phyloP scores from a whole-genome alignment of 257 asterid species.

The Fraxinus quadrangulata region DNA sequence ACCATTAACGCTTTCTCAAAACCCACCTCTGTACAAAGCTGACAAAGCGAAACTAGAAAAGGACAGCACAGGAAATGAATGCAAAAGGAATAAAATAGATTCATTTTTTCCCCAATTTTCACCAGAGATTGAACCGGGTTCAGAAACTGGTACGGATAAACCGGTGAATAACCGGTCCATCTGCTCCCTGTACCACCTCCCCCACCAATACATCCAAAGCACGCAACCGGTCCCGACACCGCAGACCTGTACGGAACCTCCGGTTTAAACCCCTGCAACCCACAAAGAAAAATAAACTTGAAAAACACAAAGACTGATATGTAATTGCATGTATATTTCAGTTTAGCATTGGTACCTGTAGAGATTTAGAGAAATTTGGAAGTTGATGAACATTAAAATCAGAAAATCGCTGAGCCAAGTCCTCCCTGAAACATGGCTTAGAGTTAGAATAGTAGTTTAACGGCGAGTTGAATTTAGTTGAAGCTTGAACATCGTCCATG shows the following conservation, averaged over 20 bases:
- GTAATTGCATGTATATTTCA: neutral
- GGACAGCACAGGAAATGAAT: slow-evolving; percentile 6
- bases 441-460: neutral
- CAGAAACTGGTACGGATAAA: slow-evolving; percentile 1
- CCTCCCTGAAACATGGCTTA: slow-evolving; percentile 10
- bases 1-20: slow-evolving; percentile 6
- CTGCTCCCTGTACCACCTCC: slow-evolving; percentile 3
- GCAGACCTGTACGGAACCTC: slow-evolving; percentile 7
- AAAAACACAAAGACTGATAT: neutral
- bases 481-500: slow-evolving; percentile 24
- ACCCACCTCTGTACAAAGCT: slow-evolving; percentile 8
- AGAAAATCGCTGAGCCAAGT: slow-evolving; percentile 10
- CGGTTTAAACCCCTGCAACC: slow-evolving; percentile 14
- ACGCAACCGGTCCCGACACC: neutral
- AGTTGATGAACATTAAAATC: neutral
- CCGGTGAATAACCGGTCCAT: slow-evolving; percentile 10
- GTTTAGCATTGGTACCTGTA: slow-evolving; percentile 26
- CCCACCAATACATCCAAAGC: slow-evolving; percentile 7
- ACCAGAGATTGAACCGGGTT: slow-evolving; percentile 31
- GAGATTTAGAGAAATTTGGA: slow-evolving; percentile 2
- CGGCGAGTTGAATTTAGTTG: slow-evolving; percentile 1
- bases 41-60: slow-evolving; percentile 13
- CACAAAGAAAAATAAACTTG: neutral
- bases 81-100: slow-evolving; percentile 11
- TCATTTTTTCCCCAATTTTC: neutral